These are phyloP conservation scores for Lactarius quietus DNA, from an alignment of 768 basidiomycete species.

Conservation along the genomic window DNA sequence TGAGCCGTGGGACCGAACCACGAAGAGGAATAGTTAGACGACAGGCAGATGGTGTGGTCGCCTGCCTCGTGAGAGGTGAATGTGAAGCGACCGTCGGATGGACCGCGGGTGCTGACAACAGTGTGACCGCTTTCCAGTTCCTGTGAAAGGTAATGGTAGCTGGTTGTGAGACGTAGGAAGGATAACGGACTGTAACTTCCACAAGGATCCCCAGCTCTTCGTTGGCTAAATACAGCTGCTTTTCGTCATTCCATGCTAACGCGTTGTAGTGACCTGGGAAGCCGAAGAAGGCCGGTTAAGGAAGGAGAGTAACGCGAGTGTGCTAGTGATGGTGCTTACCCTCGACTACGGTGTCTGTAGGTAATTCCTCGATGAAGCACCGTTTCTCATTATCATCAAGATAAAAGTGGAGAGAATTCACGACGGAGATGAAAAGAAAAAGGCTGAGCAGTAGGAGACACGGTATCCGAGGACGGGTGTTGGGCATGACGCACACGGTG, in stretches of 20 bases:
- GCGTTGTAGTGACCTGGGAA: constrained; percentile 84
- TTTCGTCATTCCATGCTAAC: constrained; percentile 80
- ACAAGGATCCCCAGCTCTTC: constrained; percentile 84
- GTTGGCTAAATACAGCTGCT: constrained; percentile 65
- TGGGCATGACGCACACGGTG: constrained; percentile 12
- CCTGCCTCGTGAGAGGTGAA: constrained; percentile 97
- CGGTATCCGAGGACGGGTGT: constrained; percentile 17
- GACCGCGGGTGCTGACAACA: constrained; percentile 88
- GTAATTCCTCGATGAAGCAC: constrained; percentile 96
- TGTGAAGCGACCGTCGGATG: constrained; percentile 88
- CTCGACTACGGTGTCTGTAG: constrained; percentile 92
- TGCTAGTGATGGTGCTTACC: constrained; percentile 44
- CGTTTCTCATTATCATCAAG: constrained; percentile 90
- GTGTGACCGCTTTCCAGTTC: constrained; percentile 79
- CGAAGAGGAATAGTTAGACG: constrained; percentile 75
- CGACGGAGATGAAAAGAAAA: constrained; percentile 42
- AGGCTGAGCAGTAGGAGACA: constrained; percentile 36
- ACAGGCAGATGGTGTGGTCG: constrained; percentile 96
- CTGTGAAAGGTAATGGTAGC: constrained; percentile 39
- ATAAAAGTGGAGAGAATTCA: constrained; percentile 91
- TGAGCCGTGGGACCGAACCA: constrained; percentile 80
- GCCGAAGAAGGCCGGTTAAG: neutral
- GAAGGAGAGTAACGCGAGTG: neutral
- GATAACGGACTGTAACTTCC: constrained; percentile 72
- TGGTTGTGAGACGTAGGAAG: neutral